Base-by-base conservation (phyloP, 306 rosid species). In the Morella rubra region DNA sequence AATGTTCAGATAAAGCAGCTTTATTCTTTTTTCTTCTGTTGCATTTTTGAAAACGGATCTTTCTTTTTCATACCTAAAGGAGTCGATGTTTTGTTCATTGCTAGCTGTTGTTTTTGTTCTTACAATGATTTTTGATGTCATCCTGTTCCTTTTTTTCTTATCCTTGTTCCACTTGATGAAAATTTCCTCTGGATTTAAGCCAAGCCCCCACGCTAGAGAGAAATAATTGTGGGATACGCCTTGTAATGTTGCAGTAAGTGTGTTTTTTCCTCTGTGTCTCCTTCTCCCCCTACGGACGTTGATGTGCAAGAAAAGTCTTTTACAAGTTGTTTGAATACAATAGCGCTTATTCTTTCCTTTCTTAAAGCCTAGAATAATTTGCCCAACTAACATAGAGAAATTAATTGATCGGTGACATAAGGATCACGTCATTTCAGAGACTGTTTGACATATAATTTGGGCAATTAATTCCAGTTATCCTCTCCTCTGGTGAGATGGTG, bases 401-500 rank as follows among this genome's bases (percentile, higher is more conserved):
- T 44, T 58, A 24, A 55, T 13, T 6, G 22, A 46, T 45, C 6
- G 32, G 74, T 89, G 96, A 87, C 88, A 83, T 83, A 86, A 53
- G 77, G 92, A 82, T 84, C 9, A 66, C 88, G 65, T 87, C 92
- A 89, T 79, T 80, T 69, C 68, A 82, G 79, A 73, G 72, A 79
- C 27, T 19, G 80, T 74, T 78, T 71, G 74, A 67, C 81, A 77
- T 13, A 69, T 58, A 18, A 72, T 50, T 78, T 7, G 44, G 45
- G 55, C 14, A 74, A 76, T 72, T 82, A 81, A 70, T 77, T 81
- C 56, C 71, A 82, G 80, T 82, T 84, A 82, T 78, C 81, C 83
- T n/a, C n/a, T n/a, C n/a, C n/a, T 76, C 62, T 80, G 82, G 89
- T 88, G 89, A 85, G 93, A 89, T 75, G 84, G 80, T 80, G 96